Evolutionary conservation across 1,284 basidiomycete genomes (phyloP).

Genomic region (Moesziomyces sp.): DNA sequence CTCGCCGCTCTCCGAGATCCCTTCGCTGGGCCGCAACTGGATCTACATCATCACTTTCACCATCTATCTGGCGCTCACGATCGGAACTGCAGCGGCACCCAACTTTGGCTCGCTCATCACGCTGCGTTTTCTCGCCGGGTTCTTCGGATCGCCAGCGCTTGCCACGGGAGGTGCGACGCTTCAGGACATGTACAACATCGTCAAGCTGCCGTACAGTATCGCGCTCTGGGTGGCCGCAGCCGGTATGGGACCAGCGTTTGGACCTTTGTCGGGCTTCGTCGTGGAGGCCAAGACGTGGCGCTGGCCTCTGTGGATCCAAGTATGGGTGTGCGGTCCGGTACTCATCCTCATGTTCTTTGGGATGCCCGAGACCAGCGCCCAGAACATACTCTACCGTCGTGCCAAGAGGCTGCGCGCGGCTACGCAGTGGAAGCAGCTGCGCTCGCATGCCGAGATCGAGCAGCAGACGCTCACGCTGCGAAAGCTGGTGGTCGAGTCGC

Average conservation of each 20-base stretch:
- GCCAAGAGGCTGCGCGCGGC: constrained; percentile 22
- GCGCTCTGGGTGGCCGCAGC: constrained; percentile 25
- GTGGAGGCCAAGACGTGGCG: constrained; percentile 61
- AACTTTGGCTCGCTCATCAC: constrained; percentile 27
- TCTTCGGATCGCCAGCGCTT: constrained; percentile 66
- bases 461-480: constrained; percentile 13
- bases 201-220: constrained; percentile 25
- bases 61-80: constrained; percentile 27
- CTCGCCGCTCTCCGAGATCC: constrained; percentile 64
- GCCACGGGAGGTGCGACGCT: constrained; percentile 64
- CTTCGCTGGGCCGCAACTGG: constrained; percentile 51
- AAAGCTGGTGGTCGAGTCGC: constrained; percentile 10
- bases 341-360: constrained; percentile 41
- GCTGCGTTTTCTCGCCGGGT: constrained; percentile 67
- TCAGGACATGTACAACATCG: constrained; percentile 42
- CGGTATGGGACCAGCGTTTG: constrained; percentile 53
- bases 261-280: constrained; percentile 56
- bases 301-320: constrained; percentile 64
- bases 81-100: constrained; percentile 23
- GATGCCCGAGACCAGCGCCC: constrained; percentile 37
- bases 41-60: constrained; percentile 28
- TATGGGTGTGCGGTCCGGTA: constrained; percentile 58
- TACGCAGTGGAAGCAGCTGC: constrained; percentile 14
- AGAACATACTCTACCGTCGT: constrained; percentile 30
- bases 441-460: constrained; percentile 34